These are phyloP conservation scores for Amoebophrya sp. DNA, from an alignment of 169 alveolate species.

Conservation along the genomic window DNA sequence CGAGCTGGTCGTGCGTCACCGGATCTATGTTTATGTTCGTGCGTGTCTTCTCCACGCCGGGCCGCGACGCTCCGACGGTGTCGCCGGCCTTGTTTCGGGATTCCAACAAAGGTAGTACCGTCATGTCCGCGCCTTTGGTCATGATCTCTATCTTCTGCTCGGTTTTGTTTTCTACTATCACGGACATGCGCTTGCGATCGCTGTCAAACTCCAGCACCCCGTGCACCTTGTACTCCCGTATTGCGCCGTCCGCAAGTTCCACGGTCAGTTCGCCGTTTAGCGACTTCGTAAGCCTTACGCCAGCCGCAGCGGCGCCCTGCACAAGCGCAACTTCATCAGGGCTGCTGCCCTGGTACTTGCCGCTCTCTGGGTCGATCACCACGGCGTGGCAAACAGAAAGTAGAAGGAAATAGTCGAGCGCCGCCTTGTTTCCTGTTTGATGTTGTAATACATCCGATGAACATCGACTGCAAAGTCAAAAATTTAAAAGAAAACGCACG, in stretches of 20 bases:
- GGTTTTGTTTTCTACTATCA: slow-evolving; percentile 57
- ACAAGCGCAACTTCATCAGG: slow-evolving; percentile 77
- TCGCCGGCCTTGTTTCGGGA: slow-evolving; percentile 29
- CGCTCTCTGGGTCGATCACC: slow-evolving; percentile 13
- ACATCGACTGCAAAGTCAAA: no score
- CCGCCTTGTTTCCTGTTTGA: not conserved
- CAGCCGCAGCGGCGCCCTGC: slow-evolving; percentile 62
- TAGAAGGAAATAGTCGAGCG: not conserved
- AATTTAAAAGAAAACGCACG: no score
- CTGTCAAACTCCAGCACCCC: slow-evolving; percentile 84
- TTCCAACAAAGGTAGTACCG: slow-evolving; percentile 65
- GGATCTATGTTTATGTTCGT: not conserved
- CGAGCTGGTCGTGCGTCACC: not conserved
- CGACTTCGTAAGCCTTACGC: slow-evolving; percentile 58
- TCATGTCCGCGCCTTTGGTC: slow-evolving; percentile 73
- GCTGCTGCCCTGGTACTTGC: slow-evolving; percentile 57
- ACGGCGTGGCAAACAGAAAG: not conserved
- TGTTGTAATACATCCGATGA: no score
- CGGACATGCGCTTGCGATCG: slow-evolving; percentile 88
- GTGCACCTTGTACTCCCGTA: not conserved
- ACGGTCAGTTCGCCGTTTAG: slow-evolving; percentile 36
- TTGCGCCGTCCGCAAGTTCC: not conserved
- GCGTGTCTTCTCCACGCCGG: no score
- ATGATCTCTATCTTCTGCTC: slow-evolving; percentile 37
- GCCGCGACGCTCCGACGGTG: no score